Evolutionary conservation across 2,329 filamentous ascomycete genomes (phyloP).

Genomic region (Sarocladiaceae sp.): DNA sequence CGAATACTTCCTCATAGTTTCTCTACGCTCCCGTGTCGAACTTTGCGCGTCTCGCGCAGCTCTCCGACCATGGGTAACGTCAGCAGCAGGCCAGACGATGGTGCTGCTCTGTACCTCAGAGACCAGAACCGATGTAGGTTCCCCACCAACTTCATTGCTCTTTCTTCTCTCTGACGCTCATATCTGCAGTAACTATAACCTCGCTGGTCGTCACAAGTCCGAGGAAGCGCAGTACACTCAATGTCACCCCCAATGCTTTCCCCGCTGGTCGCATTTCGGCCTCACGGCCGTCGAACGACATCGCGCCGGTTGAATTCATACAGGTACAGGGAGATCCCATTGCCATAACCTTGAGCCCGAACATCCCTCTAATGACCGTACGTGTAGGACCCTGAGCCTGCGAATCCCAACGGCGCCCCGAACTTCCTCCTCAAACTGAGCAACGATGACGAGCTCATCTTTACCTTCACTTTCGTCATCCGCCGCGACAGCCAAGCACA

Average conservation of each 20-base stretch:
- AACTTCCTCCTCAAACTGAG: conserved; percentile 79
- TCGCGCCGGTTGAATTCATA: conserved; percentile 77
- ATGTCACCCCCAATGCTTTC: conserved; percentile 77
- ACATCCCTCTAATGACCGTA: conserved; percentile 1
- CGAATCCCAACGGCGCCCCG: conserved; percentile 44
- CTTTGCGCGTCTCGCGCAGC: background rate
- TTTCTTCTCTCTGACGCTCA: conserved; percentile 9
- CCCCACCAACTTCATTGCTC: background rate
- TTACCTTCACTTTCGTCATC: conserved; percentile 87
- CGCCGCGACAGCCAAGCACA: conserved; percentile 37
- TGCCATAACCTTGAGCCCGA: background rate
- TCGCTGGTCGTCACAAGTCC: conserved; percentile 76
- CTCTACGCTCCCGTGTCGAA: background rate
- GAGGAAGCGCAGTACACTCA: conserved; percentile 68
- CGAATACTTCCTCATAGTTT: conserved; percentile 13
- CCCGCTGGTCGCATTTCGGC: conserved; percentile 74
- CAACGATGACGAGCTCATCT: conserved; percentile 87
- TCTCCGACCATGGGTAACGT: conserved; percentile 76
- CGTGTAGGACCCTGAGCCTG: conserved; percentile 67
- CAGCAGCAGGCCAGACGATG: conserved; percentile 82
- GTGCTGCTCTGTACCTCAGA: conserved; percentile 71
- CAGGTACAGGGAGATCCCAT: conserved; percentile 55
- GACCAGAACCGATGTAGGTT: conserved; percentile 85
- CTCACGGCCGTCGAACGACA: conserved; percentile 66
- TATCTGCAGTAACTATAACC: conserved; percentile 70